phyloP scores from a whole-genome alignment of 208 protist species.

The Porcisia hertigi region DNA sequence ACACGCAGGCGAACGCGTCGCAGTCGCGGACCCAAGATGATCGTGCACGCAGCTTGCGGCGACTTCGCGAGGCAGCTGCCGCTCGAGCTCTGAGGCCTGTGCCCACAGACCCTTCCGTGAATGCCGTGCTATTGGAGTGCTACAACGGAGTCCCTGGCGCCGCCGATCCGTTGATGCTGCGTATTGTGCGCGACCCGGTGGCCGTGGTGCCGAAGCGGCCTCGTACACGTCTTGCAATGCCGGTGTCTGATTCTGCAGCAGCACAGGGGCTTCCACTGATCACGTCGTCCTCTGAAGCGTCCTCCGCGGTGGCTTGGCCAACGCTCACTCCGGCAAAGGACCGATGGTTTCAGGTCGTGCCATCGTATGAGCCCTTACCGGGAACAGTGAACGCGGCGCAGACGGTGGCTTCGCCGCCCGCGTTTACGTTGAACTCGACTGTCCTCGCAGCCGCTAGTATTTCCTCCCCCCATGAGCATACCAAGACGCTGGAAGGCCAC shows the following conservation, averaged over 20 bases:
- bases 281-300: background rate
- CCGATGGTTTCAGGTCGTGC: conserved; percentile 78
- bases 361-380: conserved; percentile 75
- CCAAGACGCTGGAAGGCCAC: conserved; percentile 46
- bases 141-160: conserved; percentile 55
- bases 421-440: conserved; percentile 46
- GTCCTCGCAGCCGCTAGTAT: conserved; percentile 32
- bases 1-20: background rate
- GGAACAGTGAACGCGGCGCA: conserved; percentile 58
- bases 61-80: background rate
- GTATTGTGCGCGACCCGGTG: conserved; percentile 51
- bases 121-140: conserved; percentile 29
- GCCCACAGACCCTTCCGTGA: conserved; percentile 19
- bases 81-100: background rate
- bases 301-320: conserved; percentile 25
- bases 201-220: background rate
- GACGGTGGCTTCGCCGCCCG: conserved; percentile 27
- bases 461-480: conserved; percentile 21
- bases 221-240: background rate
- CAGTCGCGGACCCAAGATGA: background rate
- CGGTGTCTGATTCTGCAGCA: background rate
- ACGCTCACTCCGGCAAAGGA: conserved; percentile 18
- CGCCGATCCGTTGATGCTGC: conserved; percentile 44
- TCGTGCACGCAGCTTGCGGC: conserved; percentile 3
- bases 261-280: conserved; percentile 2